Evolutionary conservation across 148 eudicot genomes (phyloP), one percentile per base, ranked within the genome.

Genomic region (Pharnaceum exiguum): DNA sequence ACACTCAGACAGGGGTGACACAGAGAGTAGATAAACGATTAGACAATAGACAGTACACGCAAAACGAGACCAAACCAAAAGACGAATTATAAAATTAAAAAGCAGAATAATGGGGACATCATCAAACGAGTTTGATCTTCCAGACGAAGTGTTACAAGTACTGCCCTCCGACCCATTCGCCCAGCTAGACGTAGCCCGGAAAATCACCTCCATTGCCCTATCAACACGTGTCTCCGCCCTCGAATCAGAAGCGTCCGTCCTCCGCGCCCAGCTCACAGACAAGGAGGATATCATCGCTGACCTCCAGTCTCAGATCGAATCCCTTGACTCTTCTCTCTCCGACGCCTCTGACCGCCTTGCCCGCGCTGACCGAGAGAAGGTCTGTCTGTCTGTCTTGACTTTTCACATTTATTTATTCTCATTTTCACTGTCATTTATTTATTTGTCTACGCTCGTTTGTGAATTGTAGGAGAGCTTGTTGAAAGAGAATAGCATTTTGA

Each of bases 181-280:
- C 9, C 99, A 85, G 74, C 85, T 93, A 10, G 99, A 93, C 45
- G 76, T 93, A 1, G 99, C 99, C 0, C 86, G 99, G 5, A 93
- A 89, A 29, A 93, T 93, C 82, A 93, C 99, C 48, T 93, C 99
- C 74, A 83, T 93, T 66, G 99, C 99, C 22, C 89, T 93, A 39
- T 66, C 99, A 32, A 83, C 95, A 10, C 96, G 96, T 46, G 89
- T 93, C 72, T 71, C 84, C 24, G 59, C 81, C 30, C 86, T 88
- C 63, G 99, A 93, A 62, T 81, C 89, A 19, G 96, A 93, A 60
- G 40, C 73, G 46, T 72, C 85, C 17, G 44, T 3, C 5, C 87
- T 93, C 51, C 82, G 79, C 32, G 43, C 49, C 30, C 63, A 70
- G 22, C 74, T 93, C 64, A n/a, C 67, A 17, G 95, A 88, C 22